Evolutionary conservation across 805 yeast species (phyloP).

Genomic region (Kregervanrija fluxuum): DNA sequence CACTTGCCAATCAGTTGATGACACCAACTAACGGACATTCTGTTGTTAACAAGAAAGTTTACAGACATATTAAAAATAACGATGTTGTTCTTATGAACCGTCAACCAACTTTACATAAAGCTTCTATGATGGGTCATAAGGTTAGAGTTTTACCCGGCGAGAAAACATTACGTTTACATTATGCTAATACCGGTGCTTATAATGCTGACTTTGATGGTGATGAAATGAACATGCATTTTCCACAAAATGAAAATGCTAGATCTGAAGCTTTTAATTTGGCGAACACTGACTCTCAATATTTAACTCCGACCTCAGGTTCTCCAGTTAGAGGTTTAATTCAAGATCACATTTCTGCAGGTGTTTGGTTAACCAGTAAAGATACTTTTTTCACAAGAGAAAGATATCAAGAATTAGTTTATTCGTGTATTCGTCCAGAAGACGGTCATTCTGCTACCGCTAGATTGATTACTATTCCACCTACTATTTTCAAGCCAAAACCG

Average conservation of each 20-base stretch:
- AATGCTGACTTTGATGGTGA: conserved; percentile 99
- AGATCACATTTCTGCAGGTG: conserved; percentile 98
- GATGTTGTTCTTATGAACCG: conserved; percentile 98
- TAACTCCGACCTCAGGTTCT: conserved; percentile 97
- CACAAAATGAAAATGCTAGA: conserved; percentile 94
- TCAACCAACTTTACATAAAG: conserved; percentile 98
- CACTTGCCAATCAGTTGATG: conserved; percentile 86
- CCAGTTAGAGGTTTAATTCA: conserved; percentile 98
- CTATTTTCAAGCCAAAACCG: conserved; percentile 78
- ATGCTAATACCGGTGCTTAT: conserved; percentile 98
- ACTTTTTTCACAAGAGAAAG: conserved; percentile 82
- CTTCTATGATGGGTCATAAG: conserved; percentile 99
- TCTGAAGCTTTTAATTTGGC: conserved; percentile 95
- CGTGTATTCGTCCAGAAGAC: conserved; percentile 94
- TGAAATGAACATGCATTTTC: conserved; percentile 99
- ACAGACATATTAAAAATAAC: conserved; percentile 87
- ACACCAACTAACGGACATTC: conserved; percentile 68
- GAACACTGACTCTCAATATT: conserved; percentile 93
- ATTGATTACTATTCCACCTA: conserved; percentile 81
- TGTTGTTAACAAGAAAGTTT: conserved; percentile 83
- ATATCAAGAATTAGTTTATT: conserved; percentile 90
- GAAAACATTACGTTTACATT: conserved; percentile 91
- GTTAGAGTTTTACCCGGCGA: conserved; percentile 97
- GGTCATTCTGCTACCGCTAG: conserved; percentile 75
- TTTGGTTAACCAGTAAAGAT: conserved; percentile 94